These are phyloP conservation scores for Zygosaccharomyces kombuchaensis DNA, from an alignment of 805 yeast species.

Conservation along the genomic window DNA sequence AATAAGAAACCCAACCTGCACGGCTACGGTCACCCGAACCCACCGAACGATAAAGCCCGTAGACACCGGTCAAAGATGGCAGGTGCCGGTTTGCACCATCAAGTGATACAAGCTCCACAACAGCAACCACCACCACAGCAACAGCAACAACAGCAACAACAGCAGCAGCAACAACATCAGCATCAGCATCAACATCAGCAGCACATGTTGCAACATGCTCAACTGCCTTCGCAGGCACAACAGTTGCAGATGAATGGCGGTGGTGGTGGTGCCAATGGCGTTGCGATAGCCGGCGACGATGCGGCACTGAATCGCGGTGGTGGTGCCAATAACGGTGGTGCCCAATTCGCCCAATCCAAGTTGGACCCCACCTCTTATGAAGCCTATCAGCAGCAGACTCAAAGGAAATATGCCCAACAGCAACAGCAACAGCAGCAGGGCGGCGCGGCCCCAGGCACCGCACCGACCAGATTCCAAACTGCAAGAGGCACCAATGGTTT, in stretches of 20 bases:
- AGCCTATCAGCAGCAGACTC: conserved; percentile 37
- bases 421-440: conserved; percentile 23
- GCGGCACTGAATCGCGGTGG: conserved; percentile 8
- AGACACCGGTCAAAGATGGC: conserved; percentile 23
- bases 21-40: conserved; percentile 94
- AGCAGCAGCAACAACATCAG: conserved; percentile 25
- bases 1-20: conserved; percentile 91
- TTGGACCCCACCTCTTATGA: conserved; percentile 42
- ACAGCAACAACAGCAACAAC: conserved; percentile 22
- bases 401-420: conserved; percentile 34
- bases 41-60: conserved; percentile 50
- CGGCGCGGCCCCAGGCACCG: conserved; percentile 4
- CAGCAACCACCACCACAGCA: conserved; percentile 20
- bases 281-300: conserved; percentile 4
- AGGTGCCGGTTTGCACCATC: conserved; percentile 13
- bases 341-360: conserved; percentile 32
- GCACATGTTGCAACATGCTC: conserved; percentile 18
- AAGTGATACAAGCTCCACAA: conserved; percentile 13
- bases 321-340: conserved; percentile 25
- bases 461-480: conserved; percentile 7
- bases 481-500: conserved; percentile 29
- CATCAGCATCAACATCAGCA: conserved; percentile 29
- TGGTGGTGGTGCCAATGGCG: conserved; percentile 14
- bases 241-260: conserved; percentile 9
- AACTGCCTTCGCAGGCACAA: conserved; percentile 11